phyloP scores from a whole-genome alignment of 257 asterid genomes.

The Capsicum rhomboideum region DNA sequence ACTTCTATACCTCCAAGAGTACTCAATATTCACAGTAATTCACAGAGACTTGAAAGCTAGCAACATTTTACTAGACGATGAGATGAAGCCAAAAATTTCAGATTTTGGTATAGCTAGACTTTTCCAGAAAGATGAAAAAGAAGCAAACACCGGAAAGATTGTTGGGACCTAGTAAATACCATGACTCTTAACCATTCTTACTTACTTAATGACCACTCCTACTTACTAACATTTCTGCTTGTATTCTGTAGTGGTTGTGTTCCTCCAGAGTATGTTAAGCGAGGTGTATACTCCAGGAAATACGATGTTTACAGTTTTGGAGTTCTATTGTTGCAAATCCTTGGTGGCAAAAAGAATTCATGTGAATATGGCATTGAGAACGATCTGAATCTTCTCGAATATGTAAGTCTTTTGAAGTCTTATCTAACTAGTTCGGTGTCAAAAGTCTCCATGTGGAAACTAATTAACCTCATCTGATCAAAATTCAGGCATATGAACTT shows the following conservation, averaged over 20 bases:
- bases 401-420: constrained; percentile 8
- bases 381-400: constrained; percentile 20
- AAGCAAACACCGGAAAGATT: constrained; percentile 27
- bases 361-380: constrained; percentile 18
- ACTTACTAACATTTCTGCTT: background rate
- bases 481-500: constrained; percentile 27
- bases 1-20: constrained; percentile 34
- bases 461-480: background rate
- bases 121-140: constrained; percentile 19
- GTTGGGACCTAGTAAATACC: constrained; percentile 35
- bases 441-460: background rate
- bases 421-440: background rate
- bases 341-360: constrained; percentile 27
- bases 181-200: background rate
- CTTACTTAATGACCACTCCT: background rate
- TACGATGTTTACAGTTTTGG: constrained; percentile 39
- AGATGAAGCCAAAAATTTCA: constrained; percentile 29
- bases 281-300: constrained; percentile 31
- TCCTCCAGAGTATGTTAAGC: constrained; percentile 34
- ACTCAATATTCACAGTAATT: constrained; percentile 26
- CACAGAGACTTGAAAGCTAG: constrained; percentile 35
- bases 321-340: constrained; percentile 29
- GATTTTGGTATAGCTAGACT: constrained; percentile 27
- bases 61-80: constrained; percentile 20
- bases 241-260: constrained; percentile 25